Base-by-base conservation (phyloP, 169 alveolate genomes). In the Miamiensis avidus region DNA sequence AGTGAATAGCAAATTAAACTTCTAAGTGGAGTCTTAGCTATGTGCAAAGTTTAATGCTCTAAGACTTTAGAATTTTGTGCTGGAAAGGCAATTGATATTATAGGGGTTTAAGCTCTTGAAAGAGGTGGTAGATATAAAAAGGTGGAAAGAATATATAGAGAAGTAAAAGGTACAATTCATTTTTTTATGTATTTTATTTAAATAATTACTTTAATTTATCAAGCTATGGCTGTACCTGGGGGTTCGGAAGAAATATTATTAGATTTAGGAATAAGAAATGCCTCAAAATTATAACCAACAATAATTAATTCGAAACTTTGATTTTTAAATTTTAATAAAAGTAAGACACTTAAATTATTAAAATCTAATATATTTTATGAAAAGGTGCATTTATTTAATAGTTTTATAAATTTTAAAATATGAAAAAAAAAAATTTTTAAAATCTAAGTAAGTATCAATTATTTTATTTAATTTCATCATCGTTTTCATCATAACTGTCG, bases 171-270 rank as follows among this genome's bases (percentile, higher is more conserved):
- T 49, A 49, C 20, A 49, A 11, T 49, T 11, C 69, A 11, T 4
- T 49, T 49, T 49, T 49, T 49, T 11, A 49, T n/a, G n/a, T n/a
- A n/a, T n/a, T n/a, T n/a, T n/a, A n/a, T n/a, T n/a, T n/a, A n/a
- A n/a, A n/a, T n/a, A n/a, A 49, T 49, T 49, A 49, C 20, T 49
- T 49, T 49, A 49, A 11, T 49, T 49, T 11, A 49, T n/a, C n/a
- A 88, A 0, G 91, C 91, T 34, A 87, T 87, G 91, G 91, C 91
- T 26, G 79, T 87, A 28, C 91, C 91, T 1, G 91, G 91, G 0
- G 91, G 91, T 32, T 74, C 83, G 0, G 88, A 88, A 82, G 91
- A 87, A 85, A 75, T 87, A 78, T 78, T 87, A 85, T 82, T 87
- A 74, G 88, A 82, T 74, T 75, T 82, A 64, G 88, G 88, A 49